These are phyloP conservation scores for Carallia pectinifolia DNA, from an alignment of 345 rosid genomes.

Conservation along the genomic window DNA sequence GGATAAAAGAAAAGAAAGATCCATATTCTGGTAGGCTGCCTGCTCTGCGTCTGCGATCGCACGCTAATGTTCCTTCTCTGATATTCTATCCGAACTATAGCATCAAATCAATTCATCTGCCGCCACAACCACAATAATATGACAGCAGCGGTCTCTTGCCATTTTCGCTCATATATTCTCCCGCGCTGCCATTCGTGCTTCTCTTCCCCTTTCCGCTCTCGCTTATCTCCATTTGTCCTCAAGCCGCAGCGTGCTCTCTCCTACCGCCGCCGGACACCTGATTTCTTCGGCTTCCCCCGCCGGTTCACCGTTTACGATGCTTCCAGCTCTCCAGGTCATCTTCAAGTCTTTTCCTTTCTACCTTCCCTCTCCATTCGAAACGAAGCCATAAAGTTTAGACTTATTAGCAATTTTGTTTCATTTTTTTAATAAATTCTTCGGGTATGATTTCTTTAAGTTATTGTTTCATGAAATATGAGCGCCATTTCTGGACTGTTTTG, in stretches of 20 bases:
- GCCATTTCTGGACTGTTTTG: no score
- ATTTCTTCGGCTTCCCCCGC: conserved; percentile 13
- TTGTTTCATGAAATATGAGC: no score
- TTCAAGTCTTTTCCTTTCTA: neutral
- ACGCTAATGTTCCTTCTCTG: no score
- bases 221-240: neutral
- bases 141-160: conserved; percentile 12
- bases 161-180: conserved; percentile 11
- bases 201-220: conserved; percentile 18
- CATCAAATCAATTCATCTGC: no score
- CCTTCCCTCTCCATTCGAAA: neutral
- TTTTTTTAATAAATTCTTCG: neutral
- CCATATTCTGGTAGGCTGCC: no score
- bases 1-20: no score
- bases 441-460: no score
- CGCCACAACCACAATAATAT: neutral
- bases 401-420: neutral
- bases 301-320: conserved; percentile 19
- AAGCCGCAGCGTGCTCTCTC: conserved; percentile 12
- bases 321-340: conserved; percentile 20
- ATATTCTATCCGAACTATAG: no score
- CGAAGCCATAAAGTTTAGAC: no score
- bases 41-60: no score
- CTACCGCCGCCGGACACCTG: conserved; percentile 20
- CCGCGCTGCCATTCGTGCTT: conserved; percentile 8